These are phyloP conservation scores for Phalaenopsis equestris DNA, from an alignment of 106 monocot species.

Conservation along the genomic window DNA sequence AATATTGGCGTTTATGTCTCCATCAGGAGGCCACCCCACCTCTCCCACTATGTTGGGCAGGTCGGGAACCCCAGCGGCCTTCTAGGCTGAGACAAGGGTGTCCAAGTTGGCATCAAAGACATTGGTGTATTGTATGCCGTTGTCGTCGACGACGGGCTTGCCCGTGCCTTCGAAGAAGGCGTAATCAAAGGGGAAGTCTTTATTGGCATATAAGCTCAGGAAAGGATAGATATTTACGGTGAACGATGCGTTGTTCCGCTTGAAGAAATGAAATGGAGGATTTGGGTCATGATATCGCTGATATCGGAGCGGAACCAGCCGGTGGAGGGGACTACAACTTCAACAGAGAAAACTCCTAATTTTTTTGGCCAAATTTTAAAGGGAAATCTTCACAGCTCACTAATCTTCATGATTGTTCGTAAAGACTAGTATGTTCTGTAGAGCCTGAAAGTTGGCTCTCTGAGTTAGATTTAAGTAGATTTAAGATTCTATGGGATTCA, in stretches of 20 bases:
- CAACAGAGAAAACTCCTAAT: conserved; percentile 28
- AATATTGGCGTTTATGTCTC: conserved; percentile 34
- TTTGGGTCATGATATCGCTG: conserved; percentile 33
- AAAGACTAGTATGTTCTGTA: no score
- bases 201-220: conserved; percentile 34
- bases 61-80: conserved; percentile 22
- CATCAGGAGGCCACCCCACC: conserved; percentile 51
- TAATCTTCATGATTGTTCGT: no score
- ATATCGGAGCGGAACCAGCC: conserved; percentile 46
- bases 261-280: conserved; percentile 36
- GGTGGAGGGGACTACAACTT: conserved; percentile 52
- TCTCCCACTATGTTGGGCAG: conserved; percentile 38
- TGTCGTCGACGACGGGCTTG: conserved; percentile 13
- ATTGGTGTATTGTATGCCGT: conserved; percentile 33
- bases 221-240: conserved; percentile 63
- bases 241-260: conserved; percentile 34
- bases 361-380: conserved; percentile 40
- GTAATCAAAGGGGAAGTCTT: conserved; percentile 39
- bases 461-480: no score
- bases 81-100: conserved; percentile 37
- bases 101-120: conserved; percentile 67
- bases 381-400: no score
- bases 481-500: no score
- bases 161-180: conserved; percentile 47
- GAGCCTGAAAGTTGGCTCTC: no score